phyloP scores from a whole-genome alignment of 495 filamentous ascomycete genomes.

The Xylaria scruposa region DNA sequence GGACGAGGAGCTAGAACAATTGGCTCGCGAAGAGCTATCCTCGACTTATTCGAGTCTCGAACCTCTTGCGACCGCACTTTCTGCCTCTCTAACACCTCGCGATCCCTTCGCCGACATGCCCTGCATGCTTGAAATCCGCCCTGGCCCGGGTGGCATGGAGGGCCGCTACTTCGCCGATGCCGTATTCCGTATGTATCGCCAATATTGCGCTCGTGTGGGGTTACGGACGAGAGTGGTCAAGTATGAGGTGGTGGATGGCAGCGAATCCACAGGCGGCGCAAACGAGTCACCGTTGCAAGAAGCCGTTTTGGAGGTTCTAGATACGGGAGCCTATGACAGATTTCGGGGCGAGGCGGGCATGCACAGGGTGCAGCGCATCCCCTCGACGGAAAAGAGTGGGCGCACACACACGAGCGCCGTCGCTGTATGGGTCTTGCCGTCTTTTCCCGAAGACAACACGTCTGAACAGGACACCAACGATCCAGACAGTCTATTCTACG shows the following conservation, averaged over 20 bases:
- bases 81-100: conserved; percentile 77
- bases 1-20: conserved; percentile 60
- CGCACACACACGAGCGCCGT: conserved; percentile 93
- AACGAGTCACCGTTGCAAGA: conserved; percentile 73
- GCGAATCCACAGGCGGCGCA: conserved; percentile 63
- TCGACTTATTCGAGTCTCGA: conserved; percentile 65
- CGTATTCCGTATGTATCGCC: conserved; percentile 86
- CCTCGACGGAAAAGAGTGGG: conserved; percentile 86
- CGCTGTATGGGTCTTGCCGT: conserved; percentile 87
- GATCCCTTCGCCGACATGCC: conserved; percentile 95
- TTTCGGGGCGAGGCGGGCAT: conserved; percentile 90
- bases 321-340: conserved; percentile 75
- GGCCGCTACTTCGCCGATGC: conserved; percentile 88
- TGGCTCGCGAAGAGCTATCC: conserved; percentile 80
- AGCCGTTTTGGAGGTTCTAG: conserved; percentile 85
- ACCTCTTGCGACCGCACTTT: conserved; percentile 67
- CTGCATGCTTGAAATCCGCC: conserved; percentile 89
- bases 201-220: conserved; percentile 69
- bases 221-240: conserved; percentile 57
- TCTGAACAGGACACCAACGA: conserved; percentile 72
- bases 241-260: conserved; percentile 60
- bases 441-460: conserved; percentile 67
- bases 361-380: conserved; percentile 92
- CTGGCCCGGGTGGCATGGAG: conserved; percentile 92
- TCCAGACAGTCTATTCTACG: conserved; percentile 87